phyloP scores from a whole-genome alignment of 2,329 filamentous ascomycete species.

The Elsinoe batatas region DNA sequence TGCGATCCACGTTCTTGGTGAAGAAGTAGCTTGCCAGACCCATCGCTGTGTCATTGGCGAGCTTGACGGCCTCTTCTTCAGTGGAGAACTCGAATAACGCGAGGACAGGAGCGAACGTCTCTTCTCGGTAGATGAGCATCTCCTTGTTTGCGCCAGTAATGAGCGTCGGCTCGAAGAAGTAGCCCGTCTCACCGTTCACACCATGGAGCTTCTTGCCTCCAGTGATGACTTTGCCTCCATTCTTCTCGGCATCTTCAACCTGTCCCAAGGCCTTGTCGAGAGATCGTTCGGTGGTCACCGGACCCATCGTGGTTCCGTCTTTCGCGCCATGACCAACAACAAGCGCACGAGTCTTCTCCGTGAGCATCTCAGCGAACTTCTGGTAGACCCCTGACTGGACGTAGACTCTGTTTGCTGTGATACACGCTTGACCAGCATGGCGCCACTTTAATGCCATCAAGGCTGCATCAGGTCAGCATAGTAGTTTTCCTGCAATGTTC shows the following conservation, averaged over 20 bases:
- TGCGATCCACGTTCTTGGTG: slow-evolving; percentile 56
- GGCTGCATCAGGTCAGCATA: slow-evolving; percentile 18
- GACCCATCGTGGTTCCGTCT: slow-evolving; percentile 49
- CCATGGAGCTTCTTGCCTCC: slow-evolving; percentile 43
- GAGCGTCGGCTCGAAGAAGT: slow-evolving; percentile 62
- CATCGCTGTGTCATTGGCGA: slow-evolving; percentile 53
- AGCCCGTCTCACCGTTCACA: slow-evolving; percentile 41
- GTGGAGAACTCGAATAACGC: slow-evolving; percentile 56
- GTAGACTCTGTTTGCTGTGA: slow-evolving; percentile 56
- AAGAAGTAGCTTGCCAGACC: slow-evolving; percentile 59
- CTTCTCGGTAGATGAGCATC: slow-evolving; percentile 49
- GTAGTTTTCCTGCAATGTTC: background rate
- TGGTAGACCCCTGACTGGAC: slow-evolving; percentile 55
- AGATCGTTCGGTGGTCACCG: slow-evolving; percentile 46
- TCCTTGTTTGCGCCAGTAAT: slow-evolving; percentile 49
- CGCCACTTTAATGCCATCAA: slow-evolving; percentile 45
- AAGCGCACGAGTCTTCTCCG: slow-evolving; percentile 43
- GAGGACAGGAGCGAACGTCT: slow-evolving; percentile 56
- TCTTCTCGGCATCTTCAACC: slow-evolving; percentile 53
- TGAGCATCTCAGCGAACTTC: slow-evolving; percentile 47
- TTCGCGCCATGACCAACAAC: slow-evolving; percentile 53
- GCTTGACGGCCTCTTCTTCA: slow-evolving; percentile 52
- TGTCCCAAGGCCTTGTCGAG: slow-evolving; percentile 50
- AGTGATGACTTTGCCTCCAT: slow-evolving; percentile 54
- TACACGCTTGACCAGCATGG: slow-evolving; percentile 55